These are phyloP conservation scores for Calycina herbarum DNA, from an alignment of 2,329 filamentous ascomycete genomes.

Conservation along the genomic window DNA sequence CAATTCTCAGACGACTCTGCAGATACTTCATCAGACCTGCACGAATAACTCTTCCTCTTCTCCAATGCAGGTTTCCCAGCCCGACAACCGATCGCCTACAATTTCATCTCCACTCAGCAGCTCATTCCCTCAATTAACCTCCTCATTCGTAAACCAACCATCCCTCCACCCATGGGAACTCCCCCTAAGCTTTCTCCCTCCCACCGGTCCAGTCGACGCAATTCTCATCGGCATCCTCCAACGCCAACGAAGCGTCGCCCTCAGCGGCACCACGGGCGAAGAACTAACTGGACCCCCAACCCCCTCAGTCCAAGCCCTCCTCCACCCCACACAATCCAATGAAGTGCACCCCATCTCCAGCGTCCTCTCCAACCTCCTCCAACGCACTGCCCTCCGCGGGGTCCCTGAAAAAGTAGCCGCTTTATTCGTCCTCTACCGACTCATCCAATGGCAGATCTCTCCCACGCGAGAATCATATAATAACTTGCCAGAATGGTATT, in stretches of 20 bases:
- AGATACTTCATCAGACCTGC: background rate
- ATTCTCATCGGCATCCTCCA: conserved; percentile 41
- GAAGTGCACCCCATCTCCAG: conserved; percentile 31
- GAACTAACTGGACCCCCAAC: conserved; percentile 39
- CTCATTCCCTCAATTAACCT: conserved; percentile 12
- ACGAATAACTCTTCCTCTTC: background rate
- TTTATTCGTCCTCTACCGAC: conserved; percentile 27
- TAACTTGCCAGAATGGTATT: conserved; percentile 29
- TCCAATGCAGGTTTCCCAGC: background rate
- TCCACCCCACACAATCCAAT: conserved; percentile 34
- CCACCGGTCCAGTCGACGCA: conserved; percentile 39
- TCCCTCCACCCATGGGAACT: conserved; percentile 36
- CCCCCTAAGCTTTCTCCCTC: conserved; percentile 36
- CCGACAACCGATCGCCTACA: background rate
- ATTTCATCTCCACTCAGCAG: background rate
- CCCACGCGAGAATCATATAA: conserved; percentile 25
- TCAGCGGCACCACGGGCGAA: conserved; percentile 30
- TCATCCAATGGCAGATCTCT: conserved; percentile 32
- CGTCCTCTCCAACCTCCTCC: conserved; percentile 36
- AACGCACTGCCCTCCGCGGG: conserved; percentile 17
- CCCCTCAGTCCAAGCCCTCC: conserved; percentile 39
- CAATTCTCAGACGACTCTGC: background rate
- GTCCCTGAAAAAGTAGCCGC: conserved; percentile 27
- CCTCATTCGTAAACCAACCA: conserved; percentile 29
- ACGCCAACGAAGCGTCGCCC: conserved; percentile 39